Base-by-base conservation (phyloP, 1,284 basidiomycete genomes). In the Heterobasidion annosum region DNA sequence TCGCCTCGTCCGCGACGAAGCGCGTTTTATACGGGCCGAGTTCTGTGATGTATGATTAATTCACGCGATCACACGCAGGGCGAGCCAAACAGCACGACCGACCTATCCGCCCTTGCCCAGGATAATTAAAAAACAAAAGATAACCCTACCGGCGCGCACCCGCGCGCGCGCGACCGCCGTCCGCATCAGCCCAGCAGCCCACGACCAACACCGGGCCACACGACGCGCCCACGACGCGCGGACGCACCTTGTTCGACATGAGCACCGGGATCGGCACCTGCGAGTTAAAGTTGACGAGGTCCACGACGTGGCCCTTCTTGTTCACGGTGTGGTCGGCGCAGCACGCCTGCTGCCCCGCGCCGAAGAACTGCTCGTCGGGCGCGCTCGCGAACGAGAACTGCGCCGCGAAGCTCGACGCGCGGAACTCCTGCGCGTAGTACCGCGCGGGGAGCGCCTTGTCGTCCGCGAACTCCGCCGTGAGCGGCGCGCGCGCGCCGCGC, bases 281-380 rank as follows among this genome's bases (percentile, higher is more conserved):
- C 8, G 70, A 72, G 55, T 74, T 73, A 57, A 64, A 73, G 51
- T 73, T 72, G 43, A 73, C 64, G 37, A 74, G 53, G 59, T 73
- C 72, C n/a, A 73, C 63, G 6, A 71, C 68, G 52, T 73, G 69
- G 2, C 71, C 70, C 60, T 73, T 73, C 63, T 73, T 72, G 57
- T 73, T 74, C 7, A 74, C 68, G 1, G 68, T 67, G 58, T 73
- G 63, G 55, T 74, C 72, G 6, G 64, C 69, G 58, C 73, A 73
- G 57, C 72, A 73, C 16, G 69, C 67, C 49, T 73, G 72, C 58
- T 74, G 72, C 4, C 73, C 72, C 7, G 63, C 63, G 5, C 70
- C 73, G 58, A 67, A 72, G 56, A 73, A 68, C 60, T 68, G 67
- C 55, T 73, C 72, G 34, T 68, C 66, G 8, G 65, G 63, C 54